These are phyloP conservation scores for Populus davidiana DNA, from an alignment of 345 rosid species.

Conservation along the genomic window DNA sequence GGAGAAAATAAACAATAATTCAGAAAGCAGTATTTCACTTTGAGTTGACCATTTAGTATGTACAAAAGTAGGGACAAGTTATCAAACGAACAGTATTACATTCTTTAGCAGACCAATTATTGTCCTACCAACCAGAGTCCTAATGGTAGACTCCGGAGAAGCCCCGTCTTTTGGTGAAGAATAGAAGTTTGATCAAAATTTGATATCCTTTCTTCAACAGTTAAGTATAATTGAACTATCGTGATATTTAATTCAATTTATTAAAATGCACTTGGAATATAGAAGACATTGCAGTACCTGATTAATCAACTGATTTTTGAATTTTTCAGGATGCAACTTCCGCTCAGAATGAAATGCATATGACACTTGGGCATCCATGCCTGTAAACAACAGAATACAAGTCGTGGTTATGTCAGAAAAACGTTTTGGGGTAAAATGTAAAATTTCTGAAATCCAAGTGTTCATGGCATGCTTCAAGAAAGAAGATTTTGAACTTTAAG, in stretches of 20 bases:
- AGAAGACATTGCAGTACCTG: slow-evolving; percentile 50
- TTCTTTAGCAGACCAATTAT: neutral
- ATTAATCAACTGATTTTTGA: slow-evolving; percentile 61
- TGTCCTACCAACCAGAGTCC: too few relatives aligned
- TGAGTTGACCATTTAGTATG: neutral
- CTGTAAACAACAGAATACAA: slow-evolving; percentile 35
- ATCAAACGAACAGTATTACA: neutral
- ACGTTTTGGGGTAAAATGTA: neutral
- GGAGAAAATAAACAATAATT: neutral
- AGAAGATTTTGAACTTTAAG: neutral
- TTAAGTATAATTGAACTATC: too few relatives aligned
- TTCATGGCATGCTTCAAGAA: neutral
- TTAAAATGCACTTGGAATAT: too few relatives aligned
- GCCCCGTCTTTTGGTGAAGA: too few relatives aligned
- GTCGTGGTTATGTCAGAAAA: neutral
- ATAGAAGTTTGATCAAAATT: too few relatives aligned
- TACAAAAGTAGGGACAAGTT: neutral
- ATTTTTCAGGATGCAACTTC: slow-evolving; percentile 66
- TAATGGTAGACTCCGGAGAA: neutral
- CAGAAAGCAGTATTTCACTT: neutral
- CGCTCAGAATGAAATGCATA: slow-evolving; percentile 28
- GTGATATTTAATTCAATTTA: too few relatives aligned
- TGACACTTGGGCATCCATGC: slow-evolving; percentile 91
- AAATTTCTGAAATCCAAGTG: neutral
- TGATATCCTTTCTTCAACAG: too few relatives aligned